phyloP scores from a whole-genome alignment of 805 yeast species.

The Candida incommunis region DNA sequence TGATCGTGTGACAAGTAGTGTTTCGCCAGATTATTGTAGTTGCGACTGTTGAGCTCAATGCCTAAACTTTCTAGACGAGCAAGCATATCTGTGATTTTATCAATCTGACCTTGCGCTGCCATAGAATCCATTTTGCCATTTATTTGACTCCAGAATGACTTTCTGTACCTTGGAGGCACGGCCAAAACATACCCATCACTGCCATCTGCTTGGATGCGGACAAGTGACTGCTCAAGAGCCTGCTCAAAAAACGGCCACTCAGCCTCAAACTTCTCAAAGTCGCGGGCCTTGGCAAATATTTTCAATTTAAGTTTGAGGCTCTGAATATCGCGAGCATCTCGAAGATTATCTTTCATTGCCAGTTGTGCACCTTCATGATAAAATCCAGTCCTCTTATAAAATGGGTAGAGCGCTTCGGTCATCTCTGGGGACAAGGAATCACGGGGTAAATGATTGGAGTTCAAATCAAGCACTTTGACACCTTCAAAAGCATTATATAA shows the following conservation, averaged over 20 bases:
- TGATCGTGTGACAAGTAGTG: background rate
- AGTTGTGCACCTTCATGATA: background rate
- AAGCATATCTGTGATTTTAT: background rate
- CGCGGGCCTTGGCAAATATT: background rate
- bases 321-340: background rate
- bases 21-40: background rate
- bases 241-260: background rate
- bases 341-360: background rate
- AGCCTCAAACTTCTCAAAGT: background rate
- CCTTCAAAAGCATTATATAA: conserved; percentile 2
- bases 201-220: background rate
- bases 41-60: background rate
- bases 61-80: background rate
- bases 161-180: background rate
- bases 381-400: background rate
- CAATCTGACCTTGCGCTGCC: background rate
- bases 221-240: background rate
- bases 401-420: conserved; percentile 3
- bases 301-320: background rate
- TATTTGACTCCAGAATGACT: background rate
- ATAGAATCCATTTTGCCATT: background rate
- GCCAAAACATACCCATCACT: background rate
- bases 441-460: conserved; percentile 10
- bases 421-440: conserved; percentile 8
- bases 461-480: conserved; percentile 8